phyloP scores from a whole-genome alignment of 176 grass and related monocot genomes.

The Juncus effusus region DNA sequence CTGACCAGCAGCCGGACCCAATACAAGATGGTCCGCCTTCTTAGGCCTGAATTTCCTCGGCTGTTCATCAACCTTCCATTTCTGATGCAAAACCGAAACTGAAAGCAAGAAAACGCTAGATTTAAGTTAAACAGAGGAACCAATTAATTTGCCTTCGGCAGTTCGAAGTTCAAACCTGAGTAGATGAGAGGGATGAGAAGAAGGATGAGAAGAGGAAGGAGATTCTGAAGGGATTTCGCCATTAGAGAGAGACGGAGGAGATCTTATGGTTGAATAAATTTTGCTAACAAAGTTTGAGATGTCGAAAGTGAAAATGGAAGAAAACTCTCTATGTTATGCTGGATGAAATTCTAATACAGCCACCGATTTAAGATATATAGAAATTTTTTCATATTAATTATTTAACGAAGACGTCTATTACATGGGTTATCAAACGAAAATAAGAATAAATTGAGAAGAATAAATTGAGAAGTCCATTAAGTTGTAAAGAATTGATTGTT shows the following conservation, averaged over 20 bases:
- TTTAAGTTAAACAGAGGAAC: not conserved
- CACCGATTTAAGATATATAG: too few species aligned
- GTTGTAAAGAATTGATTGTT: too few species aligned
- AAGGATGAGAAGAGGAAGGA: slow-evolving; percentile 37
- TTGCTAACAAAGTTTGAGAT: too few species aligned
- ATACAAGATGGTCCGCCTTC: slow-evolving; percentile 42
- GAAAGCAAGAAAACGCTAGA: slow-evolving; percentile 9
- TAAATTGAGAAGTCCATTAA: too few species aligned
- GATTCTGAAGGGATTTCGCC: slow-evolving; percentile 30
- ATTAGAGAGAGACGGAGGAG: slow-evolving; percentile 3
- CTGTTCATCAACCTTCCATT: slow-evolving; percentile 29
- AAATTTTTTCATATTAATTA: too few species aligned
- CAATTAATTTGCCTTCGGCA: slow-evolving; percentile 3
- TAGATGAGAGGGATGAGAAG: slow-evolving; percentile 56
- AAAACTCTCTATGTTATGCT: too few species aligned
- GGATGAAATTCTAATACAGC: too few species aligned
- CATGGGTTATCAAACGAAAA: too few species aligned
- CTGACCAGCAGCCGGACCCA: slow-evolving; percentile 56
- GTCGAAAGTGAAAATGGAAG: too few species aligned
- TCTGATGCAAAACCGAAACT: slow-evolving; percentile 52
- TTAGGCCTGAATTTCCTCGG: slow-evolving; percentile 8
- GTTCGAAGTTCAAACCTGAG: slow-evolving; percentile 34
- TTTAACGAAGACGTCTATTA: too few species aligned
- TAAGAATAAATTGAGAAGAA: too few species aligned
- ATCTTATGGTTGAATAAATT: too few species aligned